These are phyloP conservation scores for Pseudocercospora crystallina DNA, from an alignment of 2,329 filamentous ascomycete genomes.

Conservation along the genomic window DNA sequence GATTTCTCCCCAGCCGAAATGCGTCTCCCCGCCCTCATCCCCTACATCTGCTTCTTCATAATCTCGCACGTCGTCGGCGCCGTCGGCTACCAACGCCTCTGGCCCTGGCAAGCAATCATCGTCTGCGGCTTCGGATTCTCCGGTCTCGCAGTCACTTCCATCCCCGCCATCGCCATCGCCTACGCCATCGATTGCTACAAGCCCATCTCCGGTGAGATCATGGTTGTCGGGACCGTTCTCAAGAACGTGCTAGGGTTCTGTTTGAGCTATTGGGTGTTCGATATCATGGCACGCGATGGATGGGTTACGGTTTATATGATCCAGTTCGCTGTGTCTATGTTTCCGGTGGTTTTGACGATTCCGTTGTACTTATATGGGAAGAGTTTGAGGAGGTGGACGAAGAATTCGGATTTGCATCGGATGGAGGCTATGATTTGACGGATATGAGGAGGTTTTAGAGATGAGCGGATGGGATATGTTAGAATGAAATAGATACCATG, in stretches of 20 bases:
- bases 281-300: slow-evolving; percentile 39
- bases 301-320: slow-evolving; percentile 47
- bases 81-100: slow-evolving; percentile 49
- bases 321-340: slow-evolving; percentile 43
- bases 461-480: too few species aligned
- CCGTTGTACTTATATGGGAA: slow-evolving; percentile 47
- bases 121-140: slow-evolving; percentile 50
- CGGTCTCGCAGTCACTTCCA: slow-evolving; percentile 43
- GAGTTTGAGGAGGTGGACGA: slow-evolving; percentile 20
- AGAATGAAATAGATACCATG: too few species aligned
- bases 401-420: slow-evolving; percentile 7
- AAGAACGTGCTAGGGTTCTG: slow-evolving; percentile 49
- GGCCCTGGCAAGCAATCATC: slow-evolving; percentile 52
- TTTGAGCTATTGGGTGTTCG: slow-evolving; percentile 44
- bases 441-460: too few species aligned
- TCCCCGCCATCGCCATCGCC: slow-evolving; percentile 45
- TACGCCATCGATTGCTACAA: slow-evolving; percentile 51
- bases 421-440: slow-evolving; percentile 9
- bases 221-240: slow-evolving; percentile 46
- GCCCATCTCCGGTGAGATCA: slow-evolving; percentile 47
- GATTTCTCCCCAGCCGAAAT: slow-evolving; percentile 48
- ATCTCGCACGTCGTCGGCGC: slow-evolving; percentile 51
- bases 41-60: slow-evolving; percentile 53
- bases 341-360: slow-evolving; percentile 41
- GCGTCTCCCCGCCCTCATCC: slow-evolving; percentile 55